These are phyloP conservation scores for Avena sativa DNA, from an alignment of 176 grass and related monocot species.

Conservation along the genomic window DNA sequence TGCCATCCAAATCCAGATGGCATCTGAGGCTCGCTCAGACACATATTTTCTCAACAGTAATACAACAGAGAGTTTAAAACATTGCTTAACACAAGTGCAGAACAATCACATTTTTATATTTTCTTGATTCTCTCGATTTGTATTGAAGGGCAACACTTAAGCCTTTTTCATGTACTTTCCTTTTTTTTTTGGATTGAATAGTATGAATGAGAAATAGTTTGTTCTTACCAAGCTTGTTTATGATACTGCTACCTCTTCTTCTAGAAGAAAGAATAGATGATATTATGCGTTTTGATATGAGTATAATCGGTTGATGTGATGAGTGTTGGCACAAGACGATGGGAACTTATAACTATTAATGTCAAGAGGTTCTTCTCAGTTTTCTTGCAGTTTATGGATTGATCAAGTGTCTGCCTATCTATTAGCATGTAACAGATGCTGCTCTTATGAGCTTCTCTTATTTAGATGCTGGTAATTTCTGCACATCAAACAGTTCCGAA, in stretches of 20 bases:
- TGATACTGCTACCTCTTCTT: neutral
- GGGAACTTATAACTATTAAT: neutral
- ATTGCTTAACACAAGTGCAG: neutral
- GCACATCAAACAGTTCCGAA: neutral
- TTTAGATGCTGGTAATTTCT: slow-evolving; percentile 12
- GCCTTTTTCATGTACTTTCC: no score
- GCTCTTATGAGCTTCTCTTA: neutral
- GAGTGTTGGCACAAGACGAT: neutral
- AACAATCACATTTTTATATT: neutral
- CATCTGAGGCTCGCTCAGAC: neutral
- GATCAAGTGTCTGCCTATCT: neutral
- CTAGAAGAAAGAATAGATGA: neutral
- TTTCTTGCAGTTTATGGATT: neutral
- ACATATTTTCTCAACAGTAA: neutral
- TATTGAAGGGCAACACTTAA: no score
- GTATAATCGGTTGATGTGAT: neutral
- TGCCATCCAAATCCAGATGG: neutral
- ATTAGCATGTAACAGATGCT: neutral
- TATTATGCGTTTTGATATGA: slow-evolving; percentile 5
- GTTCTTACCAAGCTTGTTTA: neutral
- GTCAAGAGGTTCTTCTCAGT: neutral
- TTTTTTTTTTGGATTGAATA: neutral
- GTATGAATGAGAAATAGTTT: neutral
- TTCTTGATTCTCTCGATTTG: neutral
- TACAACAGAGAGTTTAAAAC: slow-evolving; percentile 3